Base-by-base conservation (phyloP, 2,329 filamentous ascomycete species). In the Arachnomyces sp. region DNA sequence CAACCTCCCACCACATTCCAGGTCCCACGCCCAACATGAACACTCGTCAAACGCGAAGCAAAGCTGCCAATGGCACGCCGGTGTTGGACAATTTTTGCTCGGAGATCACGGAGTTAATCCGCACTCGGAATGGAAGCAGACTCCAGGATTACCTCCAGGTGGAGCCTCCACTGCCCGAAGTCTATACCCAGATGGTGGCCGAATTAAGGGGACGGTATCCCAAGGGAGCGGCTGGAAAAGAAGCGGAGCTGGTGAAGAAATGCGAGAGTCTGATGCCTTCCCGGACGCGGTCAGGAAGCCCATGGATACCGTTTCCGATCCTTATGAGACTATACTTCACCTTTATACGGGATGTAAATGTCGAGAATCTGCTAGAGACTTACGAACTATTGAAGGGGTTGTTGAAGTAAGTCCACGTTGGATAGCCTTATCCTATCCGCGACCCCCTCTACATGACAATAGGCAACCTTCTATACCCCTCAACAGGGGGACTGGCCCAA, bases 241-340 rank as follows among this genome's bases (percentile, higher is more conserved):
- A 74, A 12, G 68, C 87, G 34, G 79, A 82, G 35, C 48, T 66
- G 29, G 52, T 58, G 25, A 70, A 69, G 44, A 71, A 81, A 45
- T 77, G 86, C 46, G 77, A 81, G 43, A 72, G 71, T 37, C 67
- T 73, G 34, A 67, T 74, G 8, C 69, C 90, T 1, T 80, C 82
- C 31, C 73, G 78, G 2, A 68, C 72, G 0, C 78, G 84, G 38
- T 81, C 79, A 1, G 72, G 76, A 46, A 79, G 74, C 31, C 75
- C 81, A 0, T 94, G 87, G 86, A 77, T 79, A 0, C 78, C 83
- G 1, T 87, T 95, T 57, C 71, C 83, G 36, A 74, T 78, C 2
- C 93, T 95, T 55, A 77, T 93, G 60, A 83, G 79, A 52, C 79
- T 86, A 36, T 95, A 93, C 55, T 71, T 95, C 48, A 69, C 75